Base-by-base conservation (phyloP, 140 eudicot species). In the Anethum foeniculum region DNA sequence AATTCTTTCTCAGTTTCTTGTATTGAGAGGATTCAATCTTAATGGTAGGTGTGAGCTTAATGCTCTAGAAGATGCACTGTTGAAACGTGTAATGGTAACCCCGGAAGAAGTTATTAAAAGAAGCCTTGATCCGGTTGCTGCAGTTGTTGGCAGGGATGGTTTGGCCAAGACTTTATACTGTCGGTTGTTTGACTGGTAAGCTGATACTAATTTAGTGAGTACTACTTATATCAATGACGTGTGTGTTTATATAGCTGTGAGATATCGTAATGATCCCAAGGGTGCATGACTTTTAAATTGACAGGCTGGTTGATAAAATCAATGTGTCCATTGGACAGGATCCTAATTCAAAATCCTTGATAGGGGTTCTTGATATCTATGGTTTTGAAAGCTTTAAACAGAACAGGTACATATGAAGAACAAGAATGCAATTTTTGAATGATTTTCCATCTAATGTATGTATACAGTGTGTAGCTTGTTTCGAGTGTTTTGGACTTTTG, bases 71-170 rank as follows among this genome's bases (percentile, higher is more conserved):
- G 96, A 92, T 92, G 99, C 97, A 23, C 80, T 95, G 46, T 54
- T 90, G 82, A 95, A 90, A 77, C 96, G 97, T 81, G 94, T 94
- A 80, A 94, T 94, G 99, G 92, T 94, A 46, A 92, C 97, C 60
- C 98, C 99, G 19, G 97, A 94, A 89, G 99, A 94, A 89, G 97
- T 94, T 79, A 94, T 94, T 58, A 92, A 94, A 79, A 94, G 99
- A 90, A 95, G 97, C 86, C 97, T 95, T 81, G 92, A 92, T 84
- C 97, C 99, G 71, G 84, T 77, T 73, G 96, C 89, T 82, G 99
- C 99, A 80, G n/a, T 84, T 71, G 88, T 92, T 62, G 91, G 97
- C 82, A 88, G 99, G 79, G 99, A 95, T 87, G 99, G 99, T 58
- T 85, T 95, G 23, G 99, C 99, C 71, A 95, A 95, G 83, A 92